A percentile compares a stretch with the other conserved stretches of the same genome.
Conservation (phyloP, 1,139 yeast species). For the Candida sp. region DNA sequence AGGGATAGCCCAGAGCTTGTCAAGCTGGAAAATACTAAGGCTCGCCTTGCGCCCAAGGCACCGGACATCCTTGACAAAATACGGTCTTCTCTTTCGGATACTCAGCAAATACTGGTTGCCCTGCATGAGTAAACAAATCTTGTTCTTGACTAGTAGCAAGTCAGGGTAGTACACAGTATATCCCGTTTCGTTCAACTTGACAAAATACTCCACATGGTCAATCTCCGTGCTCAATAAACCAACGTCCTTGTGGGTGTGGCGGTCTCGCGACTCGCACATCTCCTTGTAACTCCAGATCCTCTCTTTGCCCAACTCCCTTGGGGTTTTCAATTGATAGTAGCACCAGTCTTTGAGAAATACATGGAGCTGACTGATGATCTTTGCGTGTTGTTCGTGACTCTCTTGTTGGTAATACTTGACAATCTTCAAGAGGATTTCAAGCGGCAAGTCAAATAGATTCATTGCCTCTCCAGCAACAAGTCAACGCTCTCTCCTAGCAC, state of each 20-base stretch:
- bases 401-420: neutral
- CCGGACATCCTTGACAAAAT: neutral
- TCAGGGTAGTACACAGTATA: neutral
- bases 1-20: neutral
- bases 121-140: neutral
- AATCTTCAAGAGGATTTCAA: neutral
- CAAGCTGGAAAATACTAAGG: neutral
- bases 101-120: neutral
- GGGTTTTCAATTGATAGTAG: neutral
- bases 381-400: neutral
- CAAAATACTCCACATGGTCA: neutral
- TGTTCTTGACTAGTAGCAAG: neutral
- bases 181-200: neutral
- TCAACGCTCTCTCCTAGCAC: too few relatives aligned
- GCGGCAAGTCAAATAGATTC: neutral
- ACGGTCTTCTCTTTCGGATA: neutral
- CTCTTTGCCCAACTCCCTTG: neutral
- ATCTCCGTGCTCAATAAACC: neutral
- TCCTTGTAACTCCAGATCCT: neutral
- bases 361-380: neutral
- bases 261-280: neutral
- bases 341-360: neutral
- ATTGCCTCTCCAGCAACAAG: neutral
- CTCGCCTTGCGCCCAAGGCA: neutral
- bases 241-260: neutral